Base-by-base conservation (phyloP, 2,329 filamentous ascomycete species). In the Aspergillus floridensis region DNA sequence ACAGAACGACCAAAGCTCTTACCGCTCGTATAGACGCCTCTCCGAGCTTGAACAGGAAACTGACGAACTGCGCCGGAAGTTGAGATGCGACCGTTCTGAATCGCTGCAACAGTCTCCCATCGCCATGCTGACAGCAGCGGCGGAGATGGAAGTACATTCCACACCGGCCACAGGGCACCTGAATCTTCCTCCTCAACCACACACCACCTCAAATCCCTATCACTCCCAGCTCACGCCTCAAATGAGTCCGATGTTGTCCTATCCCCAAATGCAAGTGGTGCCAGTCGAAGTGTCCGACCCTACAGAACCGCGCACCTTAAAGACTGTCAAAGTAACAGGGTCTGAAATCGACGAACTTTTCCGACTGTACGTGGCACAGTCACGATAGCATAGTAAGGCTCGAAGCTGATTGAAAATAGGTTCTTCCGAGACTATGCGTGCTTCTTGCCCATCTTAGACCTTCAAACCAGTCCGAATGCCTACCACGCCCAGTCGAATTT, bases 401-500 rank as follows among this genome's bases (percentile, higher is more conserved):
- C 22, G 44, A 24, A 24, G 12, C 49, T 56, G 14, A 35, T 21
- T 4, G 22, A 11, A 21, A 7, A 4, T n/a, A 77, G 75, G 22
- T 79, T 72, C 58, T 78, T 77, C 58, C 66, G 66, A 0, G 68
- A 76, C 21, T 77, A 76, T 63, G 68, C 74, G 2, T 67, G 67
- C 5, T 75, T 78, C 31, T 59, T 79, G 12, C 76, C 76, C 0
- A 71, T 79, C 16, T 66, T 79, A 0, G 75, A 78, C 44, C 68
- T 70, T 5, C 72, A 81, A 10, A 86, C 88, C 64, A 77, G 84
- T 0, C 88, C 91, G 1, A 89, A 95, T 50, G 81, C 86, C 59
- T 95, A 91, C 72, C 89, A 89, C 70, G 84, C 87, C 60, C 88
- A 93, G 68, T 89, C 92, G 53, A 87, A 88, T 4, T 81, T 96